Conservation (phyloP, 1,284 basidiomycete species). For the Ceratobasidium sp. region DNA sequence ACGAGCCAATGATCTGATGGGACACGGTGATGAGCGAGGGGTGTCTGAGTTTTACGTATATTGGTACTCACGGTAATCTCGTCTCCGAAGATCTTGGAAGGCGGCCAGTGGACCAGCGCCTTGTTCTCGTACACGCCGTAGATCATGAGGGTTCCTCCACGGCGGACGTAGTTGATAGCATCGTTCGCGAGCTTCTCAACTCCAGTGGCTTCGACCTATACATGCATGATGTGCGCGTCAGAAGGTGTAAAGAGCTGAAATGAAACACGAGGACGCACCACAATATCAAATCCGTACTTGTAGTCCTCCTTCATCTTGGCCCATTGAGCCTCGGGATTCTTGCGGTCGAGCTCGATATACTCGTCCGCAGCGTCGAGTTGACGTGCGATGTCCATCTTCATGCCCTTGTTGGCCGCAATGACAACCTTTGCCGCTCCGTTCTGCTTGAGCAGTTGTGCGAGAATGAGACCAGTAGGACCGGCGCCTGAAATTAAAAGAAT, state of each 20-base stretch:
- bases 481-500: conserved; percentile 62
- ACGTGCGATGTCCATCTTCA: conserved; percentile 87
- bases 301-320: conserved; percentile 80
- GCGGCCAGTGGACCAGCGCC: conserved; percentile 85
- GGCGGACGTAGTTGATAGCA: conserved; percentile 84
- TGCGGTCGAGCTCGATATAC: conserved; percentile 85
- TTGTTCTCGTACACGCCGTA: conserved; percentile 77
- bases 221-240: conserved; percentile 10
- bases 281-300: conserved; percentile 89
- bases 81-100: conserved; percentile 86
- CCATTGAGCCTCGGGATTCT: conserved; percentile 84
- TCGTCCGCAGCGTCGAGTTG: conserved; percentile 81
- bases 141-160: conserved; percentile 76
- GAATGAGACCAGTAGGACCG: conserved; percentile 85
- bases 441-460: conserved; percentile 86
- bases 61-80: conserved; percentile 75
- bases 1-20: conserved; percentile 83
- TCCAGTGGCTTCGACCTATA: conserved; percentile 83
- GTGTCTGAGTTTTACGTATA: neutral
- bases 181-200: conserved; percentile 84
- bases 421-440: conserved; percentile 83
- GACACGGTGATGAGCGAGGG: conserved; percentile 6
- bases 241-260: neutral
- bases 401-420: conserved; percentile 85
- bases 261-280: conserved; percentile 62